Evolutionary conservation across 2,329 filamentous ascomycete species (phyloP).

Genomic region (Zalaria obscura): DNA sequence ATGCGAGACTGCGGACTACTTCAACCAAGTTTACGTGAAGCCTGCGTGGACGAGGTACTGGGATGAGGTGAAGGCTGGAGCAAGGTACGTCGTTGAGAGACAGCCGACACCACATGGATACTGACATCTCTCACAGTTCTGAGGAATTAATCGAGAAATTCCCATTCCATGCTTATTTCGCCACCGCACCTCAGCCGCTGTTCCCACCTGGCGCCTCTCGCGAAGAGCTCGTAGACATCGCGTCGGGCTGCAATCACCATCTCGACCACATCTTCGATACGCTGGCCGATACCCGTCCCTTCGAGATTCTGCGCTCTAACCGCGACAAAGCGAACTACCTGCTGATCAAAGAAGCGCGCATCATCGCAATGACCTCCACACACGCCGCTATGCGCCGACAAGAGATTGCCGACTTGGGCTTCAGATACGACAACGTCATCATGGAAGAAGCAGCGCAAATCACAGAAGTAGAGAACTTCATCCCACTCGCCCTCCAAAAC

Average conservation of each 20-base stretch:
- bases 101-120: background rate
- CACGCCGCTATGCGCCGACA: conserved; percentile 89
- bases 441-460: conserved; percentile 99
- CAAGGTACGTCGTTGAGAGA: conserved; percentile 20
- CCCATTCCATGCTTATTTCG: conserved; percentile 80
- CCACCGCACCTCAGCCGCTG: conserved; percentile 71
- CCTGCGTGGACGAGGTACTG: conserved; percentile 81
- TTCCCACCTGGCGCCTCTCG: conserved; percentile 55
- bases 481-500: conserved; percentile 85
- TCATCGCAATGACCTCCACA: conserved; percentile 97
- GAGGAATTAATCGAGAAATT: conserved; percentile 56
- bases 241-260: conserved; percentile 74
- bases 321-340: conserved; percentile 94
- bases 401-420: conserved; percentile 83
- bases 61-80: conserved; percentile 43
- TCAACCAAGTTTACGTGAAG: conserved; percentile 80
- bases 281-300: conserved; percentile 82
- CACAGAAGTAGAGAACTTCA: conserved; percentile 93
- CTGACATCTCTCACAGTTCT: background rate
- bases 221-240: conserved; percentile 58
- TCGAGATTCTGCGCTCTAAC: conserved; percentile 80
- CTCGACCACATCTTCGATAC: conserved; percentile 84
- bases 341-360: conserved; percentile 86
- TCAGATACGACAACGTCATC: conserved; percentile 92
- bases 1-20: conserved; percentile 93